Evolutionary conservation across 2,329 filamentous ascomycete genomes (phyloP).

Genomic region (Venturia oleaginea): DNA sequence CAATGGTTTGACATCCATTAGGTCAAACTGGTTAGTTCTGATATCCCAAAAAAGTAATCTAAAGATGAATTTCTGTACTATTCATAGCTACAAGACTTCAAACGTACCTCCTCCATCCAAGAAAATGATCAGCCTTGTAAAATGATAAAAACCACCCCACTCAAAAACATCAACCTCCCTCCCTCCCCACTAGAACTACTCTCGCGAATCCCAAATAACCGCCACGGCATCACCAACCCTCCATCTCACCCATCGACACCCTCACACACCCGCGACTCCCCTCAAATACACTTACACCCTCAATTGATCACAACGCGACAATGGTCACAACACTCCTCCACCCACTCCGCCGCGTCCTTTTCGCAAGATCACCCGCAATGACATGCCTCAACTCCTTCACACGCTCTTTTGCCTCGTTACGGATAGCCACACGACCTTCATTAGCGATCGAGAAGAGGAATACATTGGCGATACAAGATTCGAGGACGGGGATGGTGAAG

Average conservation of each 20-base stretch:
- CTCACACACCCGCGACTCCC: background rate
- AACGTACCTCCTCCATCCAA: too few species aligned
- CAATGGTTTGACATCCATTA: too few species aligned
- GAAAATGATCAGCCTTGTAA: background rate
- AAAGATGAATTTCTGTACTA: too few species aligned
- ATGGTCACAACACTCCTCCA: constrained; percentile 28
- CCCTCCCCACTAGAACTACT: background rate
- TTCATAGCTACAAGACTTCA: too few species aligned
- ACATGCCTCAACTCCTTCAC: constrained; percentile 15
- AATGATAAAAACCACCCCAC: background rate
- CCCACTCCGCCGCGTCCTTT: constrained; percentile 25
- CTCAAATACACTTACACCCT: background rate
- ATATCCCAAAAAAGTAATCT: too few species aligned
- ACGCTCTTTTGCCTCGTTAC: constrained; percentile 7
- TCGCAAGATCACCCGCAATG: constrained; percentile 17
- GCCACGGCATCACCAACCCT: background rate
- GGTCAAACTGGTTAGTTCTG: too few species aligned
- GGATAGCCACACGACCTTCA: background rate
- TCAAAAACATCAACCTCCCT: background rate
- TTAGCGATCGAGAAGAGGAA: background rate
- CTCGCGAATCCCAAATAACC: background rate
- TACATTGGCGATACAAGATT: background rate
- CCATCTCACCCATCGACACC: background rate
- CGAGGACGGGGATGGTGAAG: background rate
- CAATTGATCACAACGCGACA: background rate